Base-by-base conservation (phyloP, 345 rosid genomes). In the Arabidopsis arenosa region DNA sequence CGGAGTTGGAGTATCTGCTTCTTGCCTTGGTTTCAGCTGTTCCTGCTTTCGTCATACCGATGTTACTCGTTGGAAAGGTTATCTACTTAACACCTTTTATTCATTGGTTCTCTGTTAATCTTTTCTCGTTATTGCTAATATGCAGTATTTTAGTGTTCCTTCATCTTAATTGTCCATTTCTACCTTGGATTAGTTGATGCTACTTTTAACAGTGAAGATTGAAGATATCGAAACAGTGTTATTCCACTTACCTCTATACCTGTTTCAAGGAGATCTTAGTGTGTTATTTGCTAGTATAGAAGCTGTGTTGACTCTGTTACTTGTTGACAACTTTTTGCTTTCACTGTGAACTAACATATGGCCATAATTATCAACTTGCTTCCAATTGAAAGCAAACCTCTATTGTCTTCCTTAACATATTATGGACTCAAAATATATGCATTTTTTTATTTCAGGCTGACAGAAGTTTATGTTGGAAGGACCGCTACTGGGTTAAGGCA, bases 401-500 rank as follows among this genome's bases (percentile, higher is more conserved):
- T 7, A 2, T 41, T 2, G 23, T 55, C 17, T 73, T 53, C 45
- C 33, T 35, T n/a, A 23, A 11, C 49, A 15, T n/a, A 1, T 32
- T 2, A n/a, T 40, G 21, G 7, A 41, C n/a, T 43, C 8, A 62
- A 14, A 23, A 0, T 54, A 2, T 18, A 7, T 52, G 30, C 26
- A 13, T 30, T 41, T 36, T 44, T 65, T 81, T 23, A 3, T 28
- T 68, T 78, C 85, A 95, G 99, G 97, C 97, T 2, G 97, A 90
- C 75, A 63, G 84, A 39, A 83, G 75, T 66, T 68, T 95, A 82
- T 10, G 61, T 68, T 90, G 86, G 89, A 90, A 80, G 80, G 97
- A 90, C 65, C 96, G 97, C 6, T 92, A 90, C 44, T 95, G 99
- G 97, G 88, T 92, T 82, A 95, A 95, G 99, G 99, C 84, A 90